These are phyloP conservation scores for Rhynchosporium agropyri DNA, from an alignment of 2,329 filamentous ascomycete genomes.

Conservation along the genomic window DNA sequence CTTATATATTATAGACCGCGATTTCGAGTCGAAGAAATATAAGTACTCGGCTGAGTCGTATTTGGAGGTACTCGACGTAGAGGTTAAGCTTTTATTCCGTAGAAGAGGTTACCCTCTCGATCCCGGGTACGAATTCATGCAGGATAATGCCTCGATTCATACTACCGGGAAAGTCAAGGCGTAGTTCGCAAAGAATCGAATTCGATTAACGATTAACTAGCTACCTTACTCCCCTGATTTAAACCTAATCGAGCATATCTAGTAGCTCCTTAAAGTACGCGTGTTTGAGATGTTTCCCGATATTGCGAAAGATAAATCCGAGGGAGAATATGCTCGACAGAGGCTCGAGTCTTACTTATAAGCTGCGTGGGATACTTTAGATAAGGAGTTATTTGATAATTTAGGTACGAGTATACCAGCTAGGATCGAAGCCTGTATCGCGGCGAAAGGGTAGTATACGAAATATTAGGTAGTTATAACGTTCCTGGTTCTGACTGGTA, in stretches of 20 bases:
- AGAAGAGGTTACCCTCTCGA: neutral
- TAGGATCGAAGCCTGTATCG: conserved; percentile 18
- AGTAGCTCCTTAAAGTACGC: conserved; percentile 14
- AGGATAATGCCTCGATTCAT: neutral
- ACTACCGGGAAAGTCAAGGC: neutral
- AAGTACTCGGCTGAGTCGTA: neutral
- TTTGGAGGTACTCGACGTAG: neutral
- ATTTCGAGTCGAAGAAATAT: conserved; percentile 12
- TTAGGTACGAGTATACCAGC: conserved; percentile 18
- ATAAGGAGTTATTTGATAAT: conserved; percentile 17
- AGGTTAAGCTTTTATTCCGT: neutral
- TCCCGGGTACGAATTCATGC: neutral
- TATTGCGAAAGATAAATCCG: conserved; percentile 12
- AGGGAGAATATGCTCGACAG: conserved; percentile 19
- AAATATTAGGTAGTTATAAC: conserved; percentile 16
- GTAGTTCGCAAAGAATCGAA: neutral
- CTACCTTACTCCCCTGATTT: neutral
- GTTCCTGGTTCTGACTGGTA: too few relatives aligned
- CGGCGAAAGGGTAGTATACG: conserved; percentile 17
- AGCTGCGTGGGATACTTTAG: conserved; percentile 19
- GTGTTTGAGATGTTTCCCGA: conserved; percentile 18
- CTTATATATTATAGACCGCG: conserved; percentile 11
- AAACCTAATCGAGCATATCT: conserved; percentile 12
- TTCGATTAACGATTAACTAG: neutral
- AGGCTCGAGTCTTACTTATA: conserved; percentile 20